These are phyloP conservation scores for Penicillium brasilianum DNA, from an alignment of 2,329 filamentous ascomycete species.

Conservation along the genomic window DNA sequence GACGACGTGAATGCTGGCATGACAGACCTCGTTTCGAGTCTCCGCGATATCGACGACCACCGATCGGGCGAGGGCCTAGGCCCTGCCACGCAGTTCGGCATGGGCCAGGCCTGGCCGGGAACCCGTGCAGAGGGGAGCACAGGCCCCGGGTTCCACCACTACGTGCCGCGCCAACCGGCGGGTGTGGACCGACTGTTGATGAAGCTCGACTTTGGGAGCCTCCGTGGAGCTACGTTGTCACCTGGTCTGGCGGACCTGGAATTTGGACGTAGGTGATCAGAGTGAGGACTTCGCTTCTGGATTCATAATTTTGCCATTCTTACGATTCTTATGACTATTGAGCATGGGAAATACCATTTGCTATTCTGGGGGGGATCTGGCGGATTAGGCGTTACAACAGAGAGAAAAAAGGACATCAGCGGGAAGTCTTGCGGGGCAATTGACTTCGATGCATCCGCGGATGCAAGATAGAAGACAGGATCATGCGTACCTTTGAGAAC, in stretches of 20 bases:
- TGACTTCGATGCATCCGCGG: conserved; percentile 11
- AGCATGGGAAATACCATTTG: neutral
- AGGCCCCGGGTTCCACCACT: conserved; percentile 48
- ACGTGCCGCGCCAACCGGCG: conserved; percentile 73
- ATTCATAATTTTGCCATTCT: neutral
- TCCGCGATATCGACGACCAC: conserved; percentile 65
- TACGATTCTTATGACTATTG: conserved; percentile 6
- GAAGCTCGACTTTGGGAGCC: conserved; percentile 73
- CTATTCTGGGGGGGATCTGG: neutral
- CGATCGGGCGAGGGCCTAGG: conserved; percentile 50
- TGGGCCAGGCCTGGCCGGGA: conserved; percentile 30
- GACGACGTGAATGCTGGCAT: conserved; percentile 69
- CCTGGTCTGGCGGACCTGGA: conserved; percentile 20
- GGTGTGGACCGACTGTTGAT: conserved; percentile 85
- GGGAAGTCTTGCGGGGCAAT: neutral
- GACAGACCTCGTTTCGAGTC: conserved; percentile 61
- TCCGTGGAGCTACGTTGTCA: conserved; percentile 27
- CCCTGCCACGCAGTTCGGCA: conserved; percentile 33
- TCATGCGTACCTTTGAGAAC: conserved; percentile 9
- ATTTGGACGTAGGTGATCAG: conserved; percentile 3
- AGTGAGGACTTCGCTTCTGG: neutral
- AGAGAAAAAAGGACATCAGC: neutral
- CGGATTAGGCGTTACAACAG: conserved; percentile 5
- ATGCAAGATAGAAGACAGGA: conserved; percentile 8
- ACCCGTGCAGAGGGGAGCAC: conserved; percentile 33